Base-by-base conservation (phyloP, 2,329 filamentous ascomycete species). In the Fusarium sp. region DNA sequence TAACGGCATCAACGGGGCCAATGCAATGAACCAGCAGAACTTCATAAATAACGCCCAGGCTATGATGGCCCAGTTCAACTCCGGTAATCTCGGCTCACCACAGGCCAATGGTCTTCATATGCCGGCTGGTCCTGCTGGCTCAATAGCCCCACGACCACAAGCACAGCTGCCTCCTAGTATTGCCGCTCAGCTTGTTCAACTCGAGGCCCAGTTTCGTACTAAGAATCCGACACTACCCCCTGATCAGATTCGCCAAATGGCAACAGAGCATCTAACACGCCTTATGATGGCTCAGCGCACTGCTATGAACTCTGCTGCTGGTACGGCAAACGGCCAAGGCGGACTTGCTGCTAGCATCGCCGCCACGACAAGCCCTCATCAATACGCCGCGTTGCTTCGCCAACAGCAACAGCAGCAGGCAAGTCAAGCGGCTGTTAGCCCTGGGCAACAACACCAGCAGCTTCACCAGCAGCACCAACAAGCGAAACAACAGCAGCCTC, bases 351-450 rank as follows among this genome's bases (percentile, higher is more conserved):
- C 86, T 57, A 84, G 86, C 24, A 84, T 88, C 55, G 81, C 84
- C 3, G 83, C 84, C 24, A 86, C 86, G 1, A 83, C 84, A 4
- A 88, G 87, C 64, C 89, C 89, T 35, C 88, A 90, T 45, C 89
- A 90, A 70, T 90, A 90, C 75, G 89, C 89, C 4, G 88, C 89
- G 63, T 81, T 90, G 39, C 84, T 90, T 14, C 82, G 89, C 49
- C 87, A 89, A 44, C 89, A 90, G 74, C 88, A 90, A 70, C 87
- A 89, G 69, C 83, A 84, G 35, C 86, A 82, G 68, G 82, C 82
- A 17, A 77, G 72, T 7, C 79, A 80, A 76, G 69, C 77, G 68
- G 60, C 81, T 77, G 36, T 81, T 76, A 69, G 73, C 55, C 67
- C 78, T 69, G 75, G 73, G 35, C 79, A 79, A 28, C 75, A 73